These are phyloP conservation scores for Curvularia sp. DNA, from an alignment of 2,329 filamentous ascomycete genomes.

Conservation along the genomic window DNA sequence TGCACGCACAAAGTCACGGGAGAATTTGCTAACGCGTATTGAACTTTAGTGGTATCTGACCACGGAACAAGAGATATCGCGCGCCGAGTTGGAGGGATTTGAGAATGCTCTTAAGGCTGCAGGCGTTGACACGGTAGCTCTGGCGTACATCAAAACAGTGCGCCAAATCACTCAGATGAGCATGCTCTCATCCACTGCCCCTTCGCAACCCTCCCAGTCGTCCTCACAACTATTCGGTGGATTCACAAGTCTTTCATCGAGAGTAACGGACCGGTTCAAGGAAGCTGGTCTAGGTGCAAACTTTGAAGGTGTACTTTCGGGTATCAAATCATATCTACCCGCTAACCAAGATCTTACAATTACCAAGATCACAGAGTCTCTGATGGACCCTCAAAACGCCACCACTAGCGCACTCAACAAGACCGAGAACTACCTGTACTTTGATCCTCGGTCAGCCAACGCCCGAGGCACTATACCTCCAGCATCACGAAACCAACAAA, in stretches of 20 bases:
- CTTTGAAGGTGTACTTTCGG: conserved; percentile 91
- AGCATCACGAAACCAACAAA: conserved; percentile 56
- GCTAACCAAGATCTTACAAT: conserved; percentile 94
- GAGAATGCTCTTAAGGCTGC: conserved; percentile 80
- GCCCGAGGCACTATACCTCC: conserved; percentile 91
- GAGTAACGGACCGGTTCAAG: conserved; percentile 91
- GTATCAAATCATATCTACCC: conserved; percentile 98
- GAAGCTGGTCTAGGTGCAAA: conserved; percentile 86
- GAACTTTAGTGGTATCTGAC: conserved; percentile 83
- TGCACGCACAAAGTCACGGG: background rate
- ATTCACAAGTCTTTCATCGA: conserved; percentile 89
- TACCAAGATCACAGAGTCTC: conserved; percentile 96
- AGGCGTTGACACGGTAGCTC: conserved; percentile 76
- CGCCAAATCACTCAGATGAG: conserved; percentile 97
- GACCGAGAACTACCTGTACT: conserved; percentile 96
- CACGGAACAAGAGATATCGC: conserved; percentile 85
- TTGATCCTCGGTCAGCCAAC: conserved; percentile 91
- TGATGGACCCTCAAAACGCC: conserved; percentile 94
- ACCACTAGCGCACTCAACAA: conserved; percentile 92
- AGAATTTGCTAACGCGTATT: background rate
- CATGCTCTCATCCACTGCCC: conserved; percentile 88
- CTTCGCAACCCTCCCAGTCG: conserved; percentile 66
- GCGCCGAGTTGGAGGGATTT: conserved; percentile 83
- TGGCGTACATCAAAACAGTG: conserved; percentile 81
- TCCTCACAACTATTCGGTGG: conserved; percentile 85